phyloP scores from a whole-genome alignment of 495 filamentous ascomycete species.

The Talaromyces proteolyticus region DNA sequence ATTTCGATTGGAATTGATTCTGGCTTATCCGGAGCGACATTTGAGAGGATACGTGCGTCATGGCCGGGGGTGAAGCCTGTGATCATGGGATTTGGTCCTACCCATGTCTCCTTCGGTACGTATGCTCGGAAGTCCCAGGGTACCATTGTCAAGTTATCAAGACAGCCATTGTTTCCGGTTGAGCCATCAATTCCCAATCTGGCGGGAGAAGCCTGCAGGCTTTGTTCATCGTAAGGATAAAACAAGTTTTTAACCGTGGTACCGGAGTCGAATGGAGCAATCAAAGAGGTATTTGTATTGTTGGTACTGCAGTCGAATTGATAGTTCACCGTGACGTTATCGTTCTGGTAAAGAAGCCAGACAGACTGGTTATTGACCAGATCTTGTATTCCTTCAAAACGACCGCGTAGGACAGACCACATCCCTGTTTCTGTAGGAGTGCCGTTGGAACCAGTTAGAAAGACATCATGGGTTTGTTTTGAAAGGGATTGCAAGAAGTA shows the following conservation, averaged over 20 bases:
- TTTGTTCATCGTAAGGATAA: constrained; percentile 54
- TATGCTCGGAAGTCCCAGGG: constrained; percentile 61
- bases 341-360: constrained; percentile 66
- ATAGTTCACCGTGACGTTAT: constrained; percentile 49
- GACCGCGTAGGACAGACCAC: constrained; percentile 57
- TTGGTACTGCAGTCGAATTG: constrained; percentile 52
- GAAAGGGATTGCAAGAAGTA: constrained; percentile 54
- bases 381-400: constrained; percentile 46
- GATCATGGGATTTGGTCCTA: constrained; percentile 56
- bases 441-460: constrained; percentile 47
- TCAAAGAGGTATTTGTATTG: constrained; percentile 31
- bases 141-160: constrained; percentile 43
- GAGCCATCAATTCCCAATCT: constrained; percentile 40
- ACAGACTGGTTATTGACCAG: constrained; percentile 49
- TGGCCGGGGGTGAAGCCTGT: constrained; percentile 62
- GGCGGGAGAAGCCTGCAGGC: constrained; percentile 29
- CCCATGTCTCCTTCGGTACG: constrained; percentile 46
- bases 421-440: constrained; percentile 58
- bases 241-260: constrained; percentile 63
- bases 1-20: constrained; percentile 46
- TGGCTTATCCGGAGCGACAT: constrained; percentile 29
- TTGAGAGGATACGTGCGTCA: constrained; percentile 52
- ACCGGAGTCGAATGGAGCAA: constrained; percentile 52
- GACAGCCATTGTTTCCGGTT: constrained; percentile 48
- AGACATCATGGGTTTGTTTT: constrained; percentile 48